Base-by-base conservation (phyloP, 169 alveolate species). In the Cryptosporidium parvum region DNA sequence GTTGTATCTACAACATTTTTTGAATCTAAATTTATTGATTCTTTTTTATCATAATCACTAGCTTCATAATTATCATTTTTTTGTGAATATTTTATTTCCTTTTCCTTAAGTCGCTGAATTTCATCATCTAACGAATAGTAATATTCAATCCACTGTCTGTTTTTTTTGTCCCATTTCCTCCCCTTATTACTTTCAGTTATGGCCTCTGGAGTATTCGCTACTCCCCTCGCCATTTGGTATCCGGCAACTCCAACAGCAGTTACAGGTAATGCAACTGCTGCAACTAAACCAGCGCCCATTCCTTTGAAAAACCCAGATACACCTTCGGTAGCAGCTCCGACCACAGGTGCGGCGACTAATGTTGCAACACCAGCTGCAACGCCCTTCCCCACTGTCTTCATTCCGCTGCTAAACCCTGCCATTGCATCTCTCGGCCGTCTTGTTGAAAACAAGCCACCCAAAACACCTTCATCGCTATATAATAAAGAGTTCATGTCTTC, bases 241-340 rank as follows among this genome's bases (percentile, higher is more conserved):
- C 97, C 93, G 21, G 98, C 97, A 44, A 96, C 95, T 31, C 97
- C 97, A 51, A 96, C 92, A 0, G 97, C 96, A 1, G 97, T 92
- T 29, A 94, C 93, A 21, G 98, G 98, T 44, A 96, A 93, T 0
- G 96, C 92, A 31, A 95, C 94, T 8, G 98, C 98, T 10, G 96
- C 96, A 52, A 94, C 89, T 31, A 96, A 85, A 3, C 98, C 98
- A 31, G 96, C 96, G n/a, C 96, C 97, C 69, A 94, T 85, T 10
- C 98, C 98, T 65, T 96, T 96, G 75, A 96, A 93, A 75, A 96
- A 96, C 7, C 98, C 98, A 52, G 93, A 86, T 23, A 96, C 94
- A 23, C 98, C 98, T 58, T 93, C 95, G 31, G 94, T 93, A n/a
- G 93, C 91, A 23, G 96, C 97, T 26, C 98, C 97, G 8, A 95